Evolutionary conservation across 306 rosid species (phyloP), one percentile per base, ranked within the genome.

Genomic region (Medicago lupulina): DNA sequence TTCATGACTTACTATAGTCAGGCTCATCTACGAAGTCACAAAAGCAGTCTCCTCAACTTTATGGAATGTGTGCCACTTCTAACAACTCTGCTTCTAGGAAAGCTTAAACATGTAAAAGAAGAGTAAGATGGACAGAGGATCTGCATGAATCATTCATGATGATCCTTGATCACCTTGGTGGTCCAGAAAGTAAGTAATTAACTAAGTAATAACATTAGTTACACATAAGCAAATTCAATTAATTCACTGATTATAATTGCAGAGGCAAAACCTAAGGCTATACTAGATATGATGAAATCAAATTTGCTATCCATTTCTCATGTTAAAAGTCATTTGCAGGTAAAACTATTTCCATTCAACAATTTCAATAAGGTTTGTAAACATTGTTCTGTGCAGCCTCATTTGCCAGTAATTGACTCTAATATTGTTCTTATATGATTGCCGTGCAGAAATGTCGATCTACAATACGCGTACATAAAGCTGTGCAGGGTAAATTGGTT

Each of bases 261-360:
- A 86, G 89, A 67, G 61, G 89, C 89, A 75, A 86, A 79, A 49
- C 89, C 89, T n/a, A 86, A 75, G 83, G 79, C 85, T 25, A 86
- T 86, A 53, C 78, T 83, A 73, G 79, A 83, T 65, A 76, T 81
- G 85, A 86, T 83, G 89, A 62, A 75, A 54, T 74, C 89, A 5
- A 66, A 86, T 46, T 28, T 67, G 70, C 71, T 86, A 38, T 81
- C 84, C 46, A 79, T 83, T 78, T 75, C 85, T 66, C 89, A 86
- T 11, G 71, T 86, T 47, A 86, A 83, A 75, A 86, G 89, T 67
- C 87, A 86, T 62, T 81, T 83, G 69, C 89, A 86, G 89, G 89
- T 83, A 69, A 69, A 58, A 6, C 31, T 43, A 47, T 43, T 76
- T 18, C 3, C 31, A 72, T 31, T 16, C 2, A 18, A 62, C 44